Conservation (phyloP, 2,329 filamentous ascomycete genomes). For the Plenodomus lindquistii region DNA sequence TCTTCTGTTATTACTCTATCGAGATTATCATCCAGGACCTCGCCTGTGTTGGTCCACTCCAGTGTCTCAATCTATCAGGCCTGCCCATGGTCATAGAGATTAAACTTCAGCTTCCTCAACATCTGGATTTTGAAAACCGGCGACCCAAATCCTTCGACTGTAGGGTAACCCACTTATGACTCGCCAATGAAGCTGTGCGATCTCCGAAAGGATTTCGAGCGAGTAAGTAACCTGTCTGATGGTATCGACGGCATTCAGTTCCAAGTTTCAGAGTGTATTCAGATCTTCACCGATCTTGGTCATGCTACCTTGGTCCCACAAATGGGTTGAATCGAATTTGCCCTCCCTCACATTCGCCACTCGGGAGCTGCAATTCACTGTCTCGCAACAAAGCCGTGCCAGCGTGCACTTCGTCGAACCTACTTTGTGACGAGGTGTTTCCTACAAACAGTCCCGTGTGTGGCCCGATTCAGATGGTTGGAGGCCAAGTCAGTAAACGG, state of each 20-base stretch:
- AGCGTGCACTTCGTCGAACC: neutral
- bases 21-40: neutral
- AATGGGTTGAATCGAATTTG: neutral
- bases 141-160: neutral
- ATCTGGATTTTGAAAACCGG: neutral
- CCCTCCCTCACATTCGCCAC: neutral
- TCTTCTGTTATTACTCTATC: neutral
- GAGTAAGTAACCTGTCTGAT: neutral
- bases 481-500: slow-evolving; percentile 12
- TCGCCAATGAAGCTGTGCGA: neutral
- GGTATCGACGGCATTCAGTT: neutral
- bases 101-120: neutral
- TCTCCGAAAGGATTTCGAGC: neutral
- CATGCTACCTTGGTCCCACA: neutral
- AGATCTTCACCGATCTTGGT: neutral
- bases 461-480: slow-evolving; percentile 10
- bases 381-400: neutral
- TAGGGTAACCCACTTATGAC: neutral
- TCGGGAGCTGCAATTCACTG: neutral
- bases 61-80: neutral
- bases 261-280: neutral
- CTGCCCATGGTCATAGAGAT: neutral
- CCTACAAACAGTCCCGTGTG: slow-evolving; percentile 3
- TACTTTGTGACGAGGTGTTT: neutral
- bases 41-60: neutral